Percentiles rank a stretch among this genome's conserved stretches.
Conservation (phyloP, 176 grass and related monocot genomes). For the Bromus sterilis region DNA sequence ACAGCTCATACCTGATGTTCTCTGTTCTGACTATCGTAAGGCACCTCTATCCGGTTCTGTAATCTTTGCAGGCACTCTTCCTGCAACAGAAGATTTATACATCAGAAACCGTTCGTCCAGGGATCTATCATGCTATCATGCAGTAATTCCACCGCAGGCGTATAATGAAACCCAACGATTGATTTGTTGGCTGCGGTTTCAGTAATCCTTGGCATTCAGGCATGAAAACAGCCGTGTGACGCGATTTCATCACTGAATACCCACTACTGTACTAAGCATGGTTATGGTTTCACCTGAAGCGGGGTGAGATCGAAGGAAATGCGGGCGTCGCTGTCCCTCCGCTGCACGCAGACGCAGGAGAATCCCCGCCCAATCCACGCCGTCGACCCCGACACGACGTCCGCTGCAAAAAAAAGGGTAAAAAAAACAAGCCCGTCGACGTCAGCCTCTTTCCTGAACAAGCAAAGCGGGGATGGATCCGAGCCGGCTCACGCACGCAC, state of each 20-base stretch:
- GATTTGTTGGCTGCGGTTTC: neutral
- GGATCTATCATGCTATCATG: neutral
- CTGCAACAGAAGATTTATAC: constrained; percentile 30
- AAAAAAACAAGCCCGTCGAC: neutral
- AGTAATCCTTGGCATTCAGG: neutral
- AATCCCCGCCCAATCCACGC: constrained; percentile 96
- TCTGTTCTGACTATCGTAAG: constrained; percentile 48
- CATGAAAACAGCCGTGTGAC: neutral
- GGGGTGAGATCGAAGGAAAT: constrained; percentile 65
- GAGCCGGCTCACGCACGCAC: neutral
- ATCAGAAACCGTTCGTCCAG: neutral
- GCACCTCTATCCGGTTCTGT: constrained; percentile 57
- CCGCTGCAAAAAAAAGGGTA: constrained; percentile 27
- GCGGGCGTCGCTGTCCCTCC: constrained; percentile 69
- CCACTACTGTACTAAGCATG: too few species aligned
- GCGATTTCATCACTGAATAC: neutral
- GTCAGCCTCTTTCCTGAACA: neutral
- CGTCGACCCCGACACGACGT: constrained; percentile 73
- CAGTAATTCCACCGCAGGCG: too few species aligned
- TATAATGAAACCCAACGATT: neutral
- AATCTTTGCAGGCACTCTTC: constrained; percentile 67
- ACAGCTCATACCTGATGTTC: constrained; percentile 54
- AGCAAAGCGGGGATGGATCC: neutral
- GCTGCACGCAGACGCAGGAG: constrained; percentile 91
- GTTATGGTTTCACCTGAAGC: constrained; percentile 12